A percentile compares a stretch with the other conserved stretches of the same genome.
Evolutionary conservation across 208 protist genomes (phyloP).

Genomic region (Leishmania major): DNA sequence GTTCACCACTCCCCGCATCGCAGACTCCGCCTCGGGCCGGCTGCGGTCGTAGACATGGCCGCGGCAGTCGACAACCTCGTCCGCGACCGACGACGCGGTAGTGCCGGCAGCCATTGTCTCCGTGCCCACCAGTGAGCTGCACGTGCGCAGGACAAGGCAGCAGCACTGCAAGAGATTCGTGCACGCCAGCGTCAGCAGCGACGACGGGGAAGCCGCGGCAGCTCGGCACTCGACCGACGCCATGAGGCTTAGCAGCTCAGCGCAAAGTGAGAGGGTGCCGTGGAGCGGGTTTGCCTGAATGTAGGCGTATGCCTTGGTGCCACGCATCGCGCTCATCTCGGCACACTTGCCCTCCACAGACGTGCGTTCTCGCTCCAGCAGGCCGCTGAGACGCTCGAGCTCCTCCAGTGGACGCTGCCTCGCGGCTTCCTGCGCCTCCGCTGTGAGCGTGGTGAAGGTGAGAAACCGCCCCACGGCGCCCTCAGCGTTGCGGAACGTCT

Average conservation of each 20-base stretch:
- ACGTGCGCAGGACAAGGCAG: slow-evolving; percentile 47
- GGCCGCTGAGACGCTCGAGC: slow-evolving; percentile 19
- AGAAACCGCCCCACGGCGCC: slow-evolving; percentile 68
- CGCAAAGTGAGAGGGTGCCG: slow-evolving; percentile 69
- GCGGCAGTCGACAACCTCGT: slow-evolving; percentile 83
- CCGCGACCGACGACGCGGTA: background rate
- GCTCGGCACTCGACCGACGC: slow-evolving; percentile 7
- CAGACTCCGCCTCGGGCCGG: slow-evolving; percentile 42
- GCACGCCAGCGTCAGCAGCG: slow-evolving; percentile 25
- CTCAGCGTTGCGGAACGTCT: slow-evolving; percentile 71
- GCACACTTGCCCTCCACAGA: slow-evolving; percentile 32
- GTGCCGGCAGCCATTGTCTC: slow-evolving; percentile 24
- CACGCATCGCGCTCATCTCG: slow-evolving; percentile 32
- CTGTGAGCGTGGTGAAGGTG: slow-evolving; percentile 31
- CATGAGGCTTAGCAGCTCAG: slow-evolving; percentile 41
- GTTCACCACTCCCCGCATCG: slow-evolving; percentile 86
- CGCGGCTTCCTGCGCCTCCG: slow-evolving; percentile 7
- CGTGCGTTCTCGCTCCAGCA: slow-evolving; percentile 24
- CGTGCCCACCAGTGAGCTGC: slow-evolving; percentile 41
- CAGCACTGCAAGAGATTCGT: slow-evolving; percentile 53
- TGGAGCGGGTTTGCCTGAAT: slow-evolving; percentile 70
- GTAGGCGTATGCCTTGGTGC: slow-evolving; percentile 47
- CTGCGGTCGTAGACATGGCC: slow-evolving; percentile 80
- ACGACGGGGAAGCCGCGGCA: background rate
- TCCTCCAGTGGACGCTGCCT: slow-evolving; percentile 23